Percentiles rank a stretch among this genome's conserved stretches.
These are phyloP conservation scores for Trichodelitschia bisporula DNA, from an alignment of 495 filamentous ascomycete genomes.

Conservation along the genomic window DNA sequence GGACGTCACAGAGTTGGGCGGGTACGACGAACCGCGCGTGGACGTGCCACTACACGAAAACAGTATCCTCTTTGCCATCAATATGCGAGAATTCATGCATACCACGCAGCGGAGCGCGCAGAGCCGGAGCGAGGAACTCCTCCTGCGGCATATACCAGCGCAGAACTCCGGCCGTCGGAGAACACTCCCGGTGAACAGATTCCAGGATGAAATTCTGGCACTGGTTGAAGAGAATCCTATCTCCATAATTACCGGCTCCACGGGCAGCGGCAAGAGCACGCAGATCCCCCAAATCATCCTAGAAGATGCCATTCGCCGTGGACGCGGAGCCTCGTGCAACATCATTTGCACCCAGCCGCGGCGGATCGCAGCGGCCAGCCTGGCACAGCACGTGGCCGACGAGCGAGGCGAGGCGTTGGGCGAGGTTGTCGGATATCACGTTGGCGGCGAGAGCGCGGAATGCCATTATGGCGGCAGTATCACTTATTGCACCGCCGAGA, in stretches of 20 bases:
- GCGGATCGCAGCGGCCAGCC: slow-evolving; percentile 28
- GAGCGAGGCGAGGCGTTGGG: slow-evolving; percentile 26
- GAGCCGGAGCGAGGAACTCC: background rate
- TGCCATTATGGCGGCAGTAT: slow-evolving; percentile 23
- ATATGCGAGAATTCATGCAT: background rate
- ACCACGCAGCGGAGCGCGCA: background rate
- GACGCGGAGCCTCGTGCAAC: slow-evolving; percentile 21
- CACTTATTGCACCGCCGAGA: slow-evolving; percentile 33
- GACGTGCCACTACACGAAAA: background rate
- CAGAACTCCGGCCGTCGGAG: too few relatives aligned
- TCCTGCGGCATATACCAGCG: too few relatives aligned
- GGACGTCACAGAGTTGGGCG: background rate
- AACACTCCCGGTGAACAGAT: slow-evolving; percentile 24
- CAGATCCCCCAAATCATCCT: slow-evolving; percentile 35
- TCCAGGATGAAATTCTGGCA: slow-evolving; percentile 19
- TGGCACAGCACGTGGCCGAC: slow-evolving; percentile 27
- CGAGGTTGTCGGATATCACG: slow-evolving; percentile 26
- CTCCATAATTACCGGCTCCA: slow-evolving; percentile 29
- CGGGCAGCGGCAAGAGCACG: slow-evolving; percentile 35
- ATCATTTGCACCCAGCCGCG: slow-evolving; percentile 35
- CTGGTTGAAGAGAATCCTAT: slow-evolving; percentile 24
- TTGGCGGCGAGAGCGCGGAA: slow-evolving; percentile 15
- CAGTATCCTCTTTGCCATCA: background rate
- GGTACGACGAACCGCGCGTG: background rate
- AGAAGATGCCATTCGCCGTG: slow-evolving; percentile 22